phyloP scores from a whole-genome alignment of 2,329 filamentous ascomycete genomes.

The Diaporthe sp. region DNA sequence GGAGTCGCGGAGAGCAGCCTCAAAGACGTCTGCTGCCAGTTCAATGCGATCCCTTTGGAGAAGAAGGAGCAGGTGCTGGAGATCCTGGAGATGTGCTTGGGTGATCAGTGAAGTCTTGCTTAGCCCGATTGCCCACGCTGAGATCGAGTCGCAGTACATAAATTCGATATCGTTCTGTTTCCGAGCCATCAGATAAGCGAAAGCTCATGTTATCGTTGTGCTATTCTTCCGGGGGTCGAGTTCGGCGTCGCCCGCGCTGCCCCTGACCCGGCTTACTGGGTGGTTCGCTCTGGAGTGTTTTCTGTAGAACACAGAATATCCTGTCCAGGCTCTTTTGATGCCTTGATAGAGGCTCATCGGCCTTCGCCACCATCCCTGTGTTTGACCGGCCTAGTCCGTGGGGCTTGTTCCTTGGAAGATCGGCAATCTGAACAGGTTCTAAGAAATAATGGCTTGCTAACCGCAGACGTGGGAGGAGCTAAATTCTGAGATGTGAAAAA shows the following conservation, averaged over 20 bases:
- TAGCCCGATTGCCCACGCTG: too few species aligned
- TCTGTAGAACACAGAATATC: background rate
- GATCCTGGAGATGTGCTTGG: slow-evolving; percentile 56
- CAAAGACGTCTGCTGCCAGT: slow-evolving; percentile 57
- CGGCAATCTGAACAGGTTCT: background rate
- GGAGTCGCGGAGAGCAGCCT: slow-evolving; percentile 58
- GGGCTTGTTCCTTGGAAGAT: background rate
- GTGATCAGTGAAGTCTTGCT: slow-evolving; percentile 51
- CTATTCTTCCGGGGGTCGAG: too few species aligned
- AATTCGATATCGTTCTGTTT: slow-evolving; percentile 48
- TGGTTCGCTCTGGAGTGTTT: too few species aligned
- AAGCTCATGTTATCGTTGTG: too few species aligned
- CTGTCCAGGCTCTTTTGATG: background rate
- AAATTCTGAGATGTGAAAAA: background rate
- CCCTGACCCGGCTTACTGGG: background rate
- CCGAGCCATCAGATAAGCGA: background rate
- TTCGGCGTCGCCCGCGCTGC: background rate
- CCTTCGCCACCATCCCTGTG: slow-evolving; percentile 1
- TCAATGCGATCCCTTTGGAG: slow-evolving; percentile 60
- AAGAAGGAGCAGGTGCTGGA: slow-evolving; percentile 60
- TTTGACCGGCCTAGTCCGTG: background rate
- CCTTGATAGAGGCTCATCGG: background rate
- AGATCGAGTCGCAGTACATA: background rate
- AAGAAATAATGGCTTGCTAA: background rate
- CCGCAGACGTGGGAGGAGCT: background rate